Evolutionary conservation across 1,139 yeast genomes (phyloP).

Genomic region (Yamadazyma songkhlaensis): DNA sequence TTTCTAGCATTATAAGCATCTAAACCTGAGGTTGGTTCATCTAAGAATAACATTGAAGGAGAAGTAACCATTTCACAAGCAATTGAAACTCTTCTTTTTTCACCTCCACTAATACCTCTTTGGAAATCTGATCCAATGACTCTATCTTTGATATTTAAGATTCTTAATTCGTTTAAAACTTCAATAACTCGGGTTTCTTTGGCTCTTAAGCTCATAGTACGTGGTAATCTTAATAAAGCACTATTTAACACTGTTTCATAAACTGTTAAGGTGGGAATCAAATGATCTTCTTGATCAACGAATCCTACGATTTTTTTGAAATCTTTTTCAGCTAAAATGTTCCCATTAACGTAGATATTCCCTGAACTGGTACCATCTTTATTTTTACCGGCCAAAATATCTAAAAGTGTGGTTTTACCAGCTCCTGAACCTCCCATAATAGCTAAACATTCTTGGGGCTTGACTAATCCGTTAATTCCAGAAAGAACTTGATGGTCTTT

Average conservation of each 20-base stretch:
- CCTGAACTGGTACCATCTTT: constrained; percentile 74
- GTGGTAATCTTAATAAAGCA: constrained; percentile 84
- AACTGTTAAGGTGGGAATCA: constrained; percentile 90
- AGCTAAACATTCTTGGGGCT: constrained; percentile 88
- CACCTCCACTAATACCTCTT: constrained; percentile 95
- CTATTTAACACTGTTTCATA: constrained; percentile 92
- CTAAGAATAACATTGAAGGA: constrained; percentile 75
- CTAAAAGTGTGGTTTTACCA: constrained; percentile 90
- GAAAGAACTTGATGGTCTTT: constrained; percentile 49
- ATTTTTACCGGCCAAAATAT: constrained; percentile 83
- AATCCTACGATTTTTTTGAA: constrained; percentile 79
- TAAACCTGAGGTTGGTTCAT: constrained; percentile 93
- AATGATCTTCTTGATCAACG: constrained; percentile 95
- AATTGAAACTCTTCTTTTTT: constrained; percentile 82
- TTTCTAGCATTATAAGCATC: constrained; percentile 93
- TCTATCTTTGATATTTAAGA: constrained; percentile 76
- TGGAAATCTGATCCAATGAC: constrained; percentile 85
- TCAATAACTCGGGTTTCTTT: constrained; percentile 81
- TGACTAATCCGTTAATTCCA: constrained; percentile 68
- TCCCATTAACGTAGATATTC: constrained; percentile 72
- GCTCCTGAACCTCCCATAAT: constrained; percentile 99
- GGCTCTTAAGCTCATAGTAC: constrained; percentile 66
- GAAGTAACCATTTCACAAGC: constrained; percentile 89
- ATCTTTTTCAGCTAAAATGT: constrained; percentile 32
- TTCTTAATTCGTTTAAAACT: constrained; percentile 81